Conservation (phyloP, 306 rosid genomes). For the Sesbania bispinosa region DNA sequence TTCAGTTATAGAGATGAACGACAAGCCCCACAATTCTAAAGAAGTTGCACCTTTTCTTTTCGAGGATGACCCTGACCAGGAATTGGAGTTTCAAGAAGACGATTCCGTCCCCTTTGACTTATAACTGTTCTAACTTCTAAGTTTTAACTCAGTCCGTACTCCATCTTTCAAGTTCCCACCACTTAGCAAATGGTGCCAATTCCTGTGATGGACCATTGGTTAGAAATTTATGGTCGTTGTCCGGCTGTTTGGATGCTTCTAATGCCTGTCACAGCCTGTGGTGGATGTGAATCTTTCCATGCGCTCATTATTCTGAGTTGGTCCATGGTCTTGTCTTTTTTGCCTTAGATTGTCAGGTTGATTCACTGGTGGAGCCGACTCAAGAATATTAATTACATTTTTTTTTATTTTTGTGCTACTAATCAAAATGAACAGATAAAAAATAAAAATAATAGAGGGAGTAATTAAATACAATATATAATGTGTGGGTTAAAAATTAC, state of each 20-base stretch:
- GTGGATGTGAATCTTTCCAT: neutral
- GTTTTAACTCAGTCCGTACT: neutral
- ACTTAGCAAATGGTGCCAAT: constrained; percentile 2
- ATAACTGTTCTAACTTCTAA: constrained; percentile 4
- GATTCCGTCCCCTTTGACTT: constrained; percentile 46
- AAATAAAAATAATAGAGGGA: too few species aligned
- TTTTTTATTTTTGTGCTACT: too few species aligned
- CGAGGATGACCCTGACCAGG: constrained; percentile 41
- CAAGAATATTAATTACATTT: too few species aligned
- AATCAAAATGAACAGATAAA: too few species aligned
- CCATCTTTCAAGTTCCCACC: neutral
- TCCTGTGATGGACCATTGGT: neutral
- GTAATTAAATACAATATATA: too few species aligned
- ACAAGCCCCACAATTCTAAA: constrained; percentile 51
- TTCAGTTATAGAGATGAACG: constrained; percentile 66
- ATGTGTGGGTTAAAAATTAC: too few species aligned
- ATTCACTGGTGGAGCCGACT: too few species aligned
- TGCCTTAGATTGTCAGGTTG: too few species aligned
- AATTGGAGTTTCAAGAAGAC: constrained; percentile 37
- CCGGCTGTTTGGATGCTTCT: neutral
- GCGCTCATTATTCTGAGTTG: neutral
- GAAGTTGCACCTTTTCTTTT: constrained; percentile 61
- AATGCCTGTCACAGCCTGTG: too few species aligned
- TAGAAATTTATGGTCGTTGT: neutral
- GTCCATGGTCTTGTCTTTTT: too few species aligned